Percentiles rank a stretch among this genome's conserved stretches.
These are phyloP conservation scores for Scedosporium minutisporum DNA, from an alignment of 2,329 filamentous ascomycete genomes.

Conservation along the genomic window DNA sequence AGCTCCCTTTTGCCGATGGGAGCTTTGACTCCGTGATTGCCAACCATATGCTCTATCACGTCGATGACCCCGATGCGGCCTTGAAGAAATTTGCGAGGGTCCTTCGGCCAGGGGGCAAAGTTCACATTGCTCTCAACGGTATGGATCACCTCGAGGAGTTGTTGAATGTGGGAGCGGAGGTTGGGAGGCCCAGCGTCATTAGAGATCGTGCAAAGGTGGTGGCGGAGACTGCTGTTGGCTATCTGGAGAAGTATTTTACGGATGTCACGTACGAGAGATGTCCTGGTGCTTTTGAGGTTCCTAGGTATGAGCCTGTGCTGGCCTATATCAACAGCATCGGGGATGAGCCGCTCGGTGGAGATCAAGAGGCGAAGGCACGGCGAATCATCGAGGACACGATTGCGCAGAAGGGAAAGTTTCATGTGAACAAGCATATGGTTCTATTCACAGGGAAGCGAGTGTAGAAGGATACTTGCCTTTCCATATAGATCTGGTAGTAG, in stretches of 20 bases:
- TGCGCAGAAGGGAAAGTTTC: not conserved
- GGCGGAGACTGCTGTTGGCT: not conserved
- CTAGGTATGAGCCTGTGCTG: not conserved
- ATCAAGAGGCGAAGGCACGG: not conserved
- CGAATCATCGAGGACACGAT: not conserved
- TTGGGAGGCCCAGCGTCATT: not conserved
- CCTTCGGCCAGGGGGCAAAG: not conserved
- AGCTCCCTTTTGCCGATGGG: not conserved
- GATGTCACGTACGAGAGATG: not conserved
- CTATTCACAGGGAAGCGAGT: not conserved
- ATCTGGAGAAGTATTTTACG: not conserved
- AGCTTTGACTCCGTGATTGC: not conserved
- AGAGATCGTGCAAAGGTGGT: not conserved
- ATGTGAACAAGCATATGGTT: not conserved
- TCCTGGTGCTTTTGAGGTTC: not conserved
- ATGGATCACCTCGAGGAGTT: not conserved
- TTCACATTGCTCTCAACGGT: not conserved
- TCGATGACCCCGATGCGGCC: not conserved
- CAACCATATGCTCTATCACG: not conserved
- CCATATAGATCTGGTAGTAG: not conserved
- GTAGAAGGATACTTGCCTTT: not conserved
- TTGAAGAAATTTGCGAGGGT: not conserved
- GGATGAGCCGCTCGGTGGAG: not conserved
- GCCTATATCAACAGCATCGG: not conserved
- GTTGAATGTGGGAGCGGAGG: not conserved